A percentile compares a stretch with the other conserved stretches of the same genome.
phyloP scores from a whole-genome alignment of 2,329 filamentous ascomycete genomes.

The Pseudogymnoascus sp. region DNA sequence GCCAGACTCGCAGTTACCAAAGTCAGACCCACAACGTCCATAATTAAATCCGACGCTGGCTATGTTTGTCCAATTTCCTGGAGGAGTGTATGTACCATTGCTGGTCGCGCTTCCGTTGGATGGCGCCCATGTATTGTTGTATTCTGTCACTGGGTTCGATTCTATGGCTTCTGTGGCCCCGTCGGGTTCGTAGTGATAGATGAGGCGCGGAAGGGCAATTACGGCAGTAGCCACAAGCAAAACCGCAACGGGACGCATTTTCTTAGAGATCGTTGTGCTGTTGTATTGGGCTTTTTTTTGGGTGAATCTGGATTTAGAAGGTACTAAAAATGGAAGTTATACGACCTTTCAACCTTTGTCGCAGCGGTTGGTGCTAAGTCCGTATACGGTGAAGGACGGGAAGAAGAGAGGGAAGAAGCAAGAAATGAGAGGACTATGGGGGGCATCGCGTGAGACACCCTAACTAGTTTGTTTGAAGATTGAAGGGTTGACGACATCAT shows the following conservation, averaged over 20 bases:
- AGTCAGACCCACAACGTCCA: constrained; percentile 19
- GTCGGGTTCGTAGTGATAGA: not conserved
- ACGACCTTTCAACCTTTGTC: not conserved
- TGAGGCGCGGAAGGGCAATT: not conserved
- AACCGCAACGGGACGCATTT: not conserved
- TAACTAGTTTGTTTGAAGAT: not conserved
- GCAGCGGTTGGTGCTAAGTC: not conserved
- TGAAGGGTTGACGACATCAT: not conserved
- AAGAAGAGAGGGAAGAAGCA: not conserved
- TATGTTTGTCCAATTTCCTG: not conserved
- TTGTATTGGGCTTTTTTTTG: not conserved
- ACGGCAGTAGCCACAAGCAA: not conserved
- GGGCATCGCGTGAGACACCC: not conserved
- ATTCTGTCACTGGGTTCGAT: not conserved
- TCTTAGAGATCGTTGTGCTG: not conserved
- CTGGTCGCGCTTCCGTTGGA: not conserved
- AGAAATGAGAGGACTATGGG: not conserved
- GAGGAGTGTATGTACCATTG: not conserved
- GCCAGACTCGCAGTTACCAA: constrained; percentile 20
- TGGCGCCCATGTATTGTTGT: not conserved
- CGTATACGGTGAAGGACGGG: not conserved
- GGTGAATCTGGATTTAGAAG: not conserved
- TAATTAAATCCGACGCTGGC: not conserved
- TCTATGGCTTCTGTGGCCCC: not conserved
- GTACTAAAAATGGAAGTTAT: not conserved